A percentile compares a stretch with the other conserved stretches of the same genome.
Conservation (phyloP, 768 basidiomycete genomes). For the Russula sp. region DNA sequence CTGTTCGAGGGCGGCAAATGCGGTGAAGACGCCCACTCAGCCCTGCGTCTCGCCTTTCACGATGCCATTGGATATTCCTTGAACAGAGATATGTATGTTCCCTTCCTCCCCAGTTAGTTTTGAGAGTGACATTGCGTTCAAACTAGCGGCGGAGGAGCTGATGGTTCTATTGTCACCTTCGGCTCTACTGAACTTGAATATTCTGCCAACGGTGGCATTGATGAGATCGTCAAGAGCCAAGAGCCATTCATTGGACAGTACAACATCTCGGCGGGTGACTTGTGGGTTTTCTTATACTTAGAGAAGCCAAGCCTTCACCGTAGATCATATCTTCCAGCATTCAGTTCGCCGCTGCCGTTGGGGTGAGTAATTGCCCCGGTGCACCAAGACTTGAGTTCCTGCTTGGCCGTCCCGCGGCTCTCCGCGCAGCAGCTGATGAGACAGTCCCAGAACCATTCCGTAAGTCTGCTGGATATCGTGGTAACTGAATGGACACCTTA, state of each 20-base stretch:
- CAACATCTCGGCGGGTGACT: constrained; percentile 38
- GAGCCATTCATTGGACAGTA: constrained; percentile 31
- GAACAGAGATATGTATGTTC: not conserved
- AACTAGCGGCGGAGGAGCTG: constrained; percentile 24
- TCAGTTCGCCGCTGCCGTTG: constrained; percentile 31
- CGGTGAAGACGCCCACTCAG: constrained; percentile 28
- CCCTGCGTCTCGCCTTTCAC: constrained; percentile 27
- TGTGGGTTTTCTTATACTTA: constrained; percentile 30
- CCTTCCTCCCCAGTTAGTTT: not conserved
- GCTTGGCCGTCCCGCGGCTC: constrained; percentile 29
- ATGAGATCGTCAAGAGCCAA: constrained; percentile 24
- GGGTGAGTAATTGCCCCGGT: constrained; percentile 31
- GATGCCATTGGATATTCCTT: constrained; percentile 22
- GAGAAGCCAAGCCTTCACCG: not conserved
- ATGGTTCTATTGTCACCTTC: constrained; percentile 24
- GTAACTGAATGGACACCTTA: not conserved
- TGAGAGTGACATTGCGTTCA: not conserved
- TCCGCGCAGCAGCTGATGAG: constrained; percentile 26
- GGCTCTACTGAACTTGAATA: constrained; percentile 17
- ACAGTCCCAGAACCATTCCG: constrained; percentile 33
- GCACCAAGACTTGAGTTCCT: constrained; percentile 30
- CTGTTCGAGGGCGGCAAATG: constrained; percentile 27
- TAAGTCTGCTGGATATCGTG: not conserved
- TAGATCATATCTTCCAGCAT: constrained; percentile 23
- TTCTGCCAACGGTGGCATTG: constrained; percentile 22